phyloP scores from a whole-genome alignment of 345 rosid genomes.

The Luvunga scandens region DNA sequence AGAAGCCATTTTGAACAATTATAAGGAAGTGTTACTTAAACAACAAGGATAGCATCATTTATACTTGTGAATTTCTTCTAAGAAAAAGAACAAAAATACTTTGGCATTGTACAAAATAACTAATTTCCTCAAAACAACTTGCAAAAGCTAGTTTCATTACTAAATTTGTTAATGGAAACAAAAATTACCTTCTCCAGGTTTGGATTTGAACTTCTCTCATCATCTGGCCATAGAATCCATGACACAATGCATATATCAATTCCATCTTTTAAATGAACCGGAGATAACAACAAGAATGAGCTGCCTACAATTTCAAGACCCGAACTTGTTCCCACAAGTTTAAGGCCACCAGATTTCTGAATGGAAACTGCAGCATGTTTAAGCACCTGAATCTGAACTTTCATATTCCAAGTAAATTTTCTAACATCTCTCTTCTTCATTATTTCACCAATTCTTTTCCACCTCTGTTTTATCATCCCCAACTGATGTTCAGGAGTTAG shows the following conservation, averaged over 20 bases:
- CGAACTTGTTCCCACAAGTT: slow-evolving; percentile 35
- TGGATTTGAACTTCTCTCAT: slow-evolving; percentile 82
- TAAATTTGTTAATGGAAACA: not conserved
- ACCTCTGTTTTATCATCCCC: slow-evolving; percentile 53
- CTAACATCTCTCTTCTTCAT: slow-evolving; percentile 57
- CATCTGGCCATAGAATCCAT: slow-evolving; percentile 99
- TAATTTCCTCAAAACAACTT: slow-evolving; percentile 4
- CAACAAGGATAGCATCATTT: slow-evolving; percentile 6
- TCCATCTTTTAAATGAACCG: slow-evolving; percentile 50
- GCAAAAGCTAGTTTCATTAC: not conserved
- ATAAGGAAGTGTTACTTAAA: not conserved
- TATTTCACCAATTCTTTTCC: slow-evolving; percentile 73
- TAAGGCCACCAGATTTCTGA: slow-evolving; percentile 53
- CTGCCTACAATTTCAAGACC: slow-evolving; percentile 52
- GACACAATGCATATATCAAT: slow-evolving; percentile 71
- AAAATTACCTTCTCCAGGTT: slow-evolving; percentile 81
- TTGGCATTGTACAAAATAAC: not conserved
- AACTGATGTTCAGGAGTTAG: slow-evolving; percentile 33
- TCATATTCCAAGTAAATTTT: slow-evolving; percentile 90
- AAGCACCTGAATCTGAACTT: slow-evolving; percentile 82
- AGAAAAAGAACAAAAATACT: not conserved
- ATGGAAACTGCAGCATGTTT: slow-evolving; percentile 64
- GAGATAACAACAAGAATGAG: slow-evolving; percentile 51
- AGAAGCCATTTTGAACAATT: slow-evolving; percentile 17
- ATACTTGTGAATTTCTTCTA: not conserved